Evolutionary conservation across 305 asterid species (phyloP), one percentile per base, ranked within the genome.

Genomic region (Caryopteris hybrid): DNA sequence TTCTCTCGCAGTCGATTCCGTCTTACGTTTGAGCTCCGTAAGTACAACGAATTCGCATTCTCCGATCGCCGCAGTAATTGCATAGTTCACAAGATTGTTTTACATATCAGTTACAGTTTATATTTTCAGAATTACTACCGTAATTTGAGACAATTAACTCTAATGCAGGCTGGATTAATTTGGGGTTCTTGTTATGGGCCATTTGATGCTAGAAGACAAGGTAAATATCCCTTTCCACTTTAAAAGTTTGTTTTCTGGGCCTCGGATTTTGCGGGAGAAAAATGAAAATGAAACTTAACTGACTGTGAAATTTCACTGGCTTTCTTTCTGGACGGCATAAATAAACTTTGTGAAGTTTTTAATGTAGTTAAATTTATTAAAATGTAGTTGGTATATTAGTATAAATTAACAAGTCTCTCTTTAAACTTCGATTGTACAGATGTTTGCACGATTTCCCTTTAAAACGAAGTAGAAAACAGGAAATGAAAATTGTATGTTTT

Each of bases 141-240:
- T 16, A 20, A 31, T 43, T 3, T 29, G 11, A 46, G 14, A 16
- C 2, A 8, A 16, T 18, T 42, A 47, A 17, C 34, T 60, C 36
- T 10, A 34, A 55, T 72, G 84, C 85, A 92, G 98, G 91, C 92
- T 33, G 98, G 98, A 66, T 64, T 77, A 34, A 73, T 89, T 14
- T 92, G 96, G 98, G 96, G 98, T 18, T 78, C 85, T 47, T 92
- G 94, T 74, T 47, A 63, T n/a, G 95, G 91, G 14, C 85, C 91
- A 16, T 79, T 77, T 74, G 94, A 86, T 42, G 89, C 98, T 62
- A 66, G 29, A 52, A 78, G 75, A 61, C 69, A 78, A 23, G 95
- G 96, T 86, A 56, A 56, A 9, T 27, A 12, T 7, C 12, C 4
- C 17, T 46, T 27, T 66, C 22, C 20, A 60, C 31, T n/a, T 16